phyloP scores from a whole-genome alignment of 139 green algal genomes.

The Closterium sp. region DNA sequence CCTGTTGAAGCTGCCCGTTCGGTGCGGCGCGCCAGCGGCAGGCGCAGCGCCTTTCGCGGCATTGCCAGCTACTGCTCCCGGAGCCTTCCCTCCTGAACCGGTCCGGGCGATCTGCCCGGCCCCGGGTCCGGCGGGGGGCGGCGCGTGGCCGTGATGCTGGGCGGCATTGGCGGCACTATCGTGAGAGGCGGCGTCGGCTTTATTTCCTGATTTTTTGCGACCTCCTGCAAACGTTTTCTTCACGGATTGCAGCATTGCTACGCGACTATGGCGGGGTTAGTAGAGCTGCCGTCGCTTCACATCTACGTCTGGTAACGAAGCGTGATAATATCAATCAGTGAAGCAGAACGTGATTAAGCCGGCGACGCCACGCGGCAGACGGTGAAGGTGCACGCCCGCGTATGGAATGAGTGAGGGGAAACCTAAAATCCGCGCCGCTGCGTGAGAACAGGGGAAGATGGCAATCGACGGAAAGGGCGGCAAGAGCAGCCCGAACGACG shows the following conservation, averaged over 20 bases:
- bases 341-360: not conserved
- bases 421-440: not conserved
- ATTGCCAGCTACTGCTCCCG: conserved; percentile 1
- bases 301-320: not conserved
- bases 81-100: not conserved
- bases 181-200: not conserved
- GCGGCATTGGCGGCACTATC: not conserved
- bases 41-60: not conserved
- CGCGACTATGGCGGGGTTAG: not conserved
- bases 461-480: not conserved
- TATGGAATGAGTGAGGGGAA: not conserved
- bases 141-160: not conserved
- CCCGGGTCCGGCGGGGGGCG: no score
- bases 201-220: conserved; percentile 18
- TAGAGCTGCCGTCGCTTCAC: not conserved
- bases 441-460: not conserved
- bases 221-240: conserved; percentile 44
- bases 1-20: not conserved
- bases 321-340: not conserved
- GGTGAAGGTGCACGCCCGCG: not conserved
- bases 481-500: not conserved
- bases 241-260: conserved; percentile 47
- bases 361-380: not conserved
- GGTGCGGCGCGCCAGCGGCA: not conserved
- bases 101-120: not conserved